Base-by-base conservation (phyloP, 108 stramenopile genomes). In the Cylindrotheca closterium region DNA sequence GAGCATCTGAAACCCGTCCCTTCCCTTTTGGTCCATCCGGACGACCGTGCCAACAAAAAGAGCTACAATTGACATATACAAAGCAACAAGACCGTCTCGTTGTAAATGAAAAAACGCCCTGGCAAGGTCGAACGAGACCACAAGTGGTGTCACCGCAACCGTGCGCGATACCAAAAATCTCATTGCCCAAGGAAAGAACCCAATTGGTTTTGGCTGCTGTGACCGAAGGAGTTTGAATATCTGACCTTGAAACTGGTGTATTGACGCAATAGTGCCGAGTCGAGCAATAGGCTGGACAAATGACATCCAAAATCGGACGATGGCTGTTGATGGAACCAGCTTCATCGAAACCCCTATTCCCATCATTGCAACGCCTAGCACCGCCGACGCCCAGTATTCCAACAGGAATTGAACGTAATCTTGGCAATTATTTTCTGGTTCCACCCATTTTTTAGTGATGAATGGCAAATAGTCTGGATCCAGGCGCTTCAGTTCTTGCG, bases 381-480 rank as follows among this genome's bases (percentile, higher is more conserved):
- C 76, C 15, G 81, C 81, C 19, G 86, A 81, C 2, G 74, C 63
- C 86, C 86, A 87, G 33, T 84, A 79, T 27, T 87, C 86, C 48
- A 77, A 60, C 54, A 87, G 46, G 42, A 81, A 79, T 19, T 82
- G 51, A 4, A 82, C 80, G 55, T 55, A 63, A 53, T 87, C 73
- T 30, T 55, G 24, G 34, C 74, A 68, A 22, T 45, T 48, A 26
- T 17, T 37, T 28, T 51, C 31, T 15, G 65, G 65, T 31, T 65
- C 64, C 1, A 51, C 55, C 34, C 47, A 69, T 18, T 47, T 22
- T 12, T 51, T 33, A 1, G 21, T 21, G 0, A 52, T 24, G 1
- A 73, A n/a, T 21, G 33, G 5, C 0, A 34, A 51, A 45, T 58
- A 65, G n/a, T 59, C 33, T 10, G 49, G 47, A 60, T 25, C 58